Conservation (phyloP, 345 rosid species). For the Diplotaxis tenuifolia region DNA sequence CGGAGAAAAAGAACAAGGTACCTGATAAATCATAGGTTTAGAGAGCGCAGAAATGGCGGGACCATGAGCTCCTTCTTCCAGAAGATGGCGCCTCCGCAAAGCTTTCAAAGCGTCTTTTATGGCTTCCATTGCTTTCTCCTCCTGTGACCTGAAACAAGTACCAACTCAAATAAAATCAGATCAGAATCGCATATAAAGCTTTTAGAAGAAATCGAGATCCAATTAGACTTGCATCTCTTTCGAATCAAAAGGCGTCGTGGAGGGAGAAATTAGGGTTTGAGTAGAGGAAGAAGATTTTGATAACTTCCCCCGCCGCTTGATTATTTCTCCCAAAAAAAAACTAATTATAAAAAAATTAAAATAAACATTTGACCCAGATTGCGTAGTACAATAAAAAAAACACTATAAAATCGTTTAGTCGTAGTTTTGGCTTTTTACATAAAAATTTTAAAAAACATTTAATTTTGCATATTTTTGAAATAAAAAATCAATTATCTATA, state of each 20-base stretch:
- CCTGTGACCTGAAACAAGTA: slow-evolving; percentile 48
- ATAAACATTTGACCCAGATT: too few species aligned
- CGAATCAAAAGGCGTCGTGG: not conserved
- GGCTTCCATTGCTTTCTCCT: slow-evolving; percentile 59
- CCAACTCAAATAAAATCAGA: not conserved
- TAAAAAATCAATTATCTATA: too few species aligned
- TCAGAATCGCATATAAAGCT: not conserved
- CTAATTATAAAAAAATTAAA: not conserved
- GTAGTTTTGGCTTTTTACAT: too few species aligned
- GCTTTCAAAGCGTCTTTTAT: slow-evolving; percentile 82
- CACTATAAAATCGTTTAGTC: too few species aligned
- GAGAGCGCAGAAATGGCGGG: slow-evolving; percentile 82
- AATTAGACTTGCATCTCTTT: slow-evolving; percentile 15
- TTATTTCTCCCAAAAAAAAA: slow-evolving; percentile 4
- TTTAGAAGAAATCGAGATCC: not conserved
- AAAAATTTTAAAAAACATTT: too few species aligned
- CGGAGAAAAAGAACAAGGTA: slow-evolving; percentile 7
- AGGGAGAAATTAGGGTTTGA: slow-evolving; percentile 25
- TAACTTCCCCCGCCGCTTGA: slow-evolving; percentile 19
- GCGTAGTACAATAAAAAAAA: too few species aligned
- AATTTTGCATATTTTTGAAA: too few species aligned
- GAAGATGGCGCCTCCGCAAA: slow-evolving; percentile 73
- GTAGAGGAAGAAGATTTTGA: not conserved
- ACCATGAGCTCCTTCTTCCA: slow-evolving; percentile 91
- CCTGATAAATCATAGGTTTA: slow-evolving; percentile 79